A percentile compares a stretch with the other conserved stretches of the same genome.
phyloP scores from a whole-genome alignment of 371 early-diverging fungal species.

The Mortierella sp. region DNA sequence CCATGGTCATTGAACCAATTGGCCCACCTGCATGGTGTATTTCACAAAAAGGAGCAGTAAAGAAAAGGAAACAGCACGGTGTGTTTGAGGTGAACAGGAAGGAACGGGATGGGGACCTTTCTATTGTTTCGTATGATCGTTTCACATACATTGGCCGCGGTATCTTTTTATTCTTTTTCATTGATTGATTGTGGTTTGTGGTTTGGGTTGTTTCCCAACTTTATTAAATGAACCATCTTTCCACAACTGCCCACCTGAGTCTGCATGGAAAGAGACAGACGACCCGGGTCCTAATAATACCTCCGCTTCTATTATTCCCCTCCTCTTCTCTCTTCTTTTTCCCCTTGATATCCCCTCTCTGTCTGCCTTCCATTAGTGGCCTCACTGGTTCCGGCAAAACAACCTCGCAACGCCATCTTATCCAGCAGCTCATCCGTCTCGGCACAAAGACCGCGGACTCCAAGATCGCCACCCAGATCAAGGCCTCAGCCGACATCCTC shows the following conservation, averaged over 20 bases:
- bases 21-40: too few relatives aligned
- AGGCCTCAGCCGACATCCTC: conserved; percentile 67
- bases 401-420: conserved; percentile 72
- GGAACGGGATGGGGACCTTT: too few relatives aligned
- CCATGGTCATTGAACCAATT: too few relatives aligned
- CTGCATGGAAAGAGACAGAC: not conserved
- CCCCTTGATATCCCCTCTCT: too few relatives aligned
- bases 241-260: not conserved
- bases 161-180: not conserved
- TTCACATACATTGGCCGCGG: not conserved
- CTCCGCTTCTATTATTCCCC: not conserved
- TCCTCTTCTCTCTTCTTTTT: not conserved
- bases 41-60: too few relatives aligned
- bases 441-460: conserved; percentile 63
- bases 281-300: conserved; percentile 4
- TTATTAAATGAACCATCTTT: not conserved
- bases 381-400: conserved; percentile 85
- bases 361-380: conserved; percentile 62
- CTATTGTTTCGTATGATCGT: not conserved
- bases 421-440: conserved; percentile 74
- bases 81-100: too few relatives aligned
- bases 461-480: conserved; percentile 72
- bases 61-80: too few relatives aligned
- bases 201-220: not conserved
- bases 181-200: not conserved